Conservation (phyloP, 495 filamentous ascomycete genomes). For the Penicillium bovifimosum region DNA sequence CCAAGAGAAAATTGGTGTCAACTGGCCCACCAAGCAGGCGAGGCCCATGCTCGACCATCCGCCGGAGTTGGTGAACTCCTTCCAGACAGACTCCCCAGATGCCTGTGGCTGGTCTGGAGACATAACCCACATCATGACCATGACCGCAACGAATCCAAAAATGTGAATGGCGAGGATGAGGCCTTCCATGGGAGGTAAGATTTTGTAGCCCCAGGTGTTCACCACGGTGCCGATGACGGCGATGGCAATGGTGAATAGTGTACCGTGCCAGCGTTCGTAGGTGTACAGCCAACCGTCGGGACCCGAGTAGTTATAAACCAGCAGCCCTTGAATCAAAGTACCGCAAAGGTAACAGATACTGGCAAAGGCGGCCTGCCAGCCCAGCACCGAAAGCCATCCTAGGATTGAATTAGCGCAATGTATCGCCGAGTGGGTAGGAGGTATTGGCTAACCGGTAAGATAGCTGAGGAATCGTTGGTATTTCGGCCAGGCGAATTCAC, state of each 20-base stretch:
- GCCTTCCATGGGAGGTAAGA: conserved; percentile 38
- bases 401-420: not conserved
- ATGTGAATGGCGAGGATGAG: conserved; percentile 43
- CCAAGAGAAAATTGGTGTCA: conserved; percentile 39
- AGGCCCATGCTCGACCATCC: conserved; percentile 40
- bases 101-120: conserved; percentile 28
- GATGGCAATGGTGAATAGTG: conserved; percentile 39
- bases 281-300: conserved; percentile 24
- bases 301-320: conserved; percentile 41
- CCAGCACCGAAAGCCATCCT: conserved; percentile 45
- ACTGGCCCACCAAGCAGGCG: conserved; percentile 39
- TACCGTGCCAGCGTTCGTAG: conserved; percentile 35
- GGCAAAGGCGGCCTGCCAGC: conserved; percentile 41
- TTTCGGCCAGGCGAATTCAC: conserved; percentile 35
- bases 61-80: conserved; percentile 42
- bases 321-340: conserved; percentile 43
- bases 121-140: conserved; percentile 42
- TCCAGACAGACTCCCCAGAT: conserved; percentile 34
- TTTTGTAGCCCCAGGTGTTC: conserved; percentile 36
- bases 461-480: conserved; percentile 44
- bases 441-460: conserved; percentile 25
- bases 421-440: not conserved
- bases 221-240: conserved; percentile 36
- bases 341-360: conserved; percentile 37
- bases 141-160: conserved; percentile 44